Conservation (phyloP, 2,329 filamentous ascomycete species). For the Colletotrichum abscissum region DNA sequence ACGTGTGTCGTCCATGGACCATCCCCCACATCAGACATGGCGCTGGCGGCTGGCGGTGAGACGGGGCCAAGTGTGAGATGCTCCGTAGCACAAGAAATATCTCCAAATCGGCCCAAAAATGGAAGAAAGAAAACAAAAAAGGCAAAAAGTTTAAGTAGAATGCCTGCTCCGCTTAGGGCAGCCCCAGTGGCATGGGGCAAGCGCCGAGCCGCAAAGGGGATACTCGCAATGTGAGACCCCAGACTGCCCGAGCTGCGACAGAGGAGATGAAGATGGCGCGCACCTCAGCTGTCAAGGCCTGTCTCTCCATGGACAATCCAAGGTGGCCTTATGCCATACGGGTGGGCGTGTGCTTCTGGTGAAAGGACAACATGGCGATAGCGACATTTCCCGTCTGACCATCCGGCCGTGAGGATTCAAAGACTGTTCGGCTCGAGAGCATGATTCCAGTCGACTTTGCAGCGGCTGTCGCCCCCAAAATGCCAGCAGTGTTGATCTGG, state of each 20-base stretch:
- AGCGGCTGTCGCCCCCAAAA: background rate
- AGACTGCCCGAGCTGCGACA: background rate
- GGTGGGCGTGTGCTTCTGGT: background rate
- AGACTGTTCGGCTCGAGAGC: background rate
- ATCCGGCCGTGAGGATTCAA: background rate
- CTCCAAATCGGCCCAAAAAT: background rate
- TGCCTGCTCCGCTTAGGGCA: background rate
- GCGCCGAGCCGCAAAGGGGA: constrained; percentile 20
- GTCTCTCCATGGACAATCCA: background rate
- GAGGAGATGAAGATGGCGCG: constrained; percentile 21
- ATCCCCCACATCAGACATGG: constrained; percentile 10
- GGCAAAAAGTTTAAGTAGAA: background rate
- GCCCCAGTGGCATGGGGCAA: background rate
- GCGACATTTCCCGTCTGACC: background rate
- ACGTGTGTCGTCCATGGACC: constrained; percentile 2
- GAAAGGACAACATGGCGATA: background rate
- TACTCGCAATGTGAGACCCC: background rate
- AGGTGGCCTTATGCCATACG: background rate
- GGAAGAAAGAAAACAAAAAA: background rate
- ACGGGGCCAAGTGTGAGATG: background rate
- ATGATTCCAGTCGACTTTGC: background rate
- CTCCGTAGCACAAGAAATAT: background rate
- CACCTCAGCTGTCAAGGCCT: background rate
- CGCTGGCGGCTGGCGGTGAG: background rate
- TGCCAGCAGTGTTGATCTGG: constrained; percentile 12